Percentiles rank a stretch among this genome's conserved stretches.
phyloP scores from a whole-genome alignment of 2,329 filamentous ascomycete genomes.

The Botrytis byssoidea region DNA sequence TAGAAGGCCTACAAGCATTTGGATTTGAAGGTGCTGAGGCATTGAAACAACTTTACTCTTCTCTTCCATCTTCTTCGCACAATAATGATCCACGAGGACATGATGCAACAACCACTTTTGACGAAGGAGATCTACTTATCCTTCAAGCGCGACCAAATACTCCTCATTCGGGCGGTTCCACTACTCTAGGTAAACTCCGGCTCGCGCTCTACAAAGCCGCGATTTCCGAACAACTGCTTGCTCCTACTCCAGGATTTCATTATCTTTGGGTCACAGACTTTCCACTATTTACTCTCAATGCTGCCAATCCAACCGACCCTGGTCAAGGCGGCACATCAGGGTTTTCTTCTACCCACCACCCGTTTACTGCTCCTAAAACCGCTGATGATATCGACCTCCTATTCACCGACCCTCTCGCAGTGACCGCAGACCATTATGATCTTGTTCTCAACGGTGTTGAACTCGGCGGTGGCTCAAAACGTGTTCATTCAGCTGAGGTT shows the following conservation, averaged over 20 bases:
- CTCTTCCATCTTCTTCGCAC: slow-evolving; percentile 23
- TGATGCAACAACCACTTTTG: slow-evolving; percentile 39
- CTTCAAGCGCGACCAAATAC: slow-evolving; percentile 70
- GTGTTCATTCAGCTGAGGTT: slow-evolving; percentile 81
- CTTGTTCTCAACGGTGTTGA: slow-evolving; percentile 95
- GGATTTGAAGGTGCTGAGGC: slow-evolving; percentile 68
- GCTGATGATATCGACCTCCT: slow-evolving; percentile 72
- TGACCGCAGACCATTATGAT: slow-evolving; percentile 87
- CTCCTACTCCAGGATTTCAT: slow-evolving; percentile 48
- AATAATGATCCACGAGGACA: slow-evolving; percentile 21
- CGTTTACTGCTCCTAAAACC: slow-evolving; percentile 84
- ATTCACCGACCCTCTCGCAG: slow-evolving; percentile 66
- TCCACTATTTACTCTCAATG: slow-evolving; percentile 78
- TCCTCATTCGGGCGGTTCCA: slow-evolving; percentile 72
- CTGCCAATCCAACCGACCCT: slow-evolving; percentile 50
- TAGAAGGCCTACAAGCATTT: slow-evolving; percentile 73
- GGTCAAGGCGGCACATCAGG: slow-evolving; percentile 75
- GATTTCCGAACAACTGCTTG: slow-evolving; percentile 30
- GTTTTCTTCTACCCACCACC: slow-evolving; percentile 87
- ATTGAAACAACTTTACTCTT: slow-evolving; percentile 36
- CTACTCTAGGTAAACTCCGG: slow-evolving; percentile 43
- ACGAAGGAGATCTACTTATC: slow-evolving; percentile 76
- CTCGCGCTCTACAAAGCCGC: slow-evolving; percentile 37
- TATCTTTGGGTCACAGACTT: slow-evolving; percentile 88
- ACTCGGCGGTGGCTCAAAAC: slow-evolving; percentile 85